Evolutionary conservation across 2,329 filamentous ascomycete species (phyloP), one percentile per base, ranked within the genome.

Genomic region (Fusarium torulosum): DNA sequence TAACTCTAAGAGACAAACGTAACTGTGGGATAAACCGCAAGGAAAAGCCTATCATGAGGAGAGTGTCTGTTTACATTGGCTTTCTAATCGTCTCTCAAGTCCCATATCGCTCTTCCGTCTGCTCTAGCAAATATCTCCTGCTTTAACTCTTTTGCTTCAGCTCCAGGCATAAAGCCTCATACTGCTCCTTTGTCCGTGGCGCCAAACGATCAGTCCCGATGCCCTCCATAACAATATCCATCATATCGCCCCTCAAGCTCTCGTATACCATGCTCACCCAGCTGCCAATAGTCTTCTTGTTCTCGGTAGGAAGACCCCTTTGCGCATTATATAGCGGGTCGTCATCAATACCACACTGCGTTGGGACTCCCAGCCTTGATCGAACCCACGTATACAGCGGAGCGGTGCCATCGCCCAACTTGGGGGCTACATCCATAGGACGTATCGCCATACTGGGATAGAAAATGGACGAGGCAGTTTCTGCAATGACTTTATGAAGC

Each of bases 221-320:
- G 5, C 59, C 63, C 29, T 69, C 69, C 71, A 77, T 70, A 8
- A 75, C 67, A 63, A 69, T 63, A 25, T 76, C 73, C 70, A 77
- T 74, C 63, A 76, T 43, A 13, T 69, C 62, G 4, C 47, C 58
- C 53, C 53, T 69, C 23, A 77, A 21, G 23, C 73, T 75, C 70
- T 78, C 76, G 47, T 78, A 78, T 3, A 78, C 68, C 27, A 67
- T 71, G 42, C 66, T 75, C 11, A 77, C 74, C 69, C 74, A 75
- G 44, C 64, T 73, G 13, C 76, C 76, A 23, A 77, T 77, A 6
- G 77, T 78, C 66, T 74, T 76, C 66, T 75, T 76, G 11, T 44
- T 53, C 27, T 75, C 66, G 1, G 66, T 67, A 6, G 69, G 42
- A 4, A 69, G 54, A 1, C 69, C 69, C 43, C 71, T 70, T 13